Base-by-base conservation (phyloP, 2,329 filamentous ascomycete genomes). In the Cercospora sesami region DNA sequence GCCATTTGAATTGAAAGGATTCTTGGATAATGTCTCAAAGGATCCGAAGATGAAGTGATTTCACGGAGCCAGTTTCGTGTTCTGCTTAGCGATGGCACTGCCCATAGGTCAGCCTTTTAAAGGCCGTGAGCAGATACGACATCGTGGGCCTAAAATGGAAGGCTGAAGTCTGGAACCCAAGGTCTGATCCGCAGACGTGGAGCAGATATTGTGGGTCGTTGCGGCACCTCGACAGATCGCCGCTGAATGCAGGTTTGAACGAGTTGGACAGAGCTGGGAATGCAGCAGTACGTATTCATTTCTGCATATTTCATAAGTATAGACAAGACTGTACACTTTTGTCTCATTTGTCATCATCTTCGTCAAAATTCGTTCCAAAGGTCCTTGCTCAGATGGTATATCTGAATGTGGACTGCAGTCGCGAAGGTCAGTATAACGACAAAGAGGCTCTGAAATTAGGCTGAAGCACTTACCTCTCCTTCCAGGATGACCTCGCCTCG, bases 401-500 rank as follows among this genome's bases (percentile, higher is more conserved):
- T 33, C 55, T 30, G 55, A 59, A 59, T 8, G 48, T 53, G 21
- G 55, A 33, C 31, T 31, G 55, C 30, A 33, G 4, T 0, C 9
- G 9, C 5, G n/a, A 9, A 33, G 14, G 28, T 53, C n/a, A 59
- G 28, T 18, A 36, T 59, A 4, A 21, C 2, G 10, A 26, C n/a
- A 8, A 5, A 10, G 8, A 33, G 12, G 10, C 1, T 31, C 9
- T 3, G 0, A 16, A 3, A 10, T 21, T 5, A 2, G 23, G 55
- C 55, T 12, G 55, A 21, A 59, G 1, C 51, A 69, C 69, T 70
- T 39, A 71, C 72, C 48, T 70, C 69, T 5, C 71, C 71, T 64
- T 75, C 73, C 48, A 75, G 70, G 16, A 70, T 68, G 8, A 62
- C 63, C 30, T 68, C 68, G 10, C 73, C 73, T 9, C 65, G 36